These are phyloP conservation scores for Dactylis glomerata DNA, from an alignment of 176 grass and related monocot species.

Conservation along the genomic window DNA sequence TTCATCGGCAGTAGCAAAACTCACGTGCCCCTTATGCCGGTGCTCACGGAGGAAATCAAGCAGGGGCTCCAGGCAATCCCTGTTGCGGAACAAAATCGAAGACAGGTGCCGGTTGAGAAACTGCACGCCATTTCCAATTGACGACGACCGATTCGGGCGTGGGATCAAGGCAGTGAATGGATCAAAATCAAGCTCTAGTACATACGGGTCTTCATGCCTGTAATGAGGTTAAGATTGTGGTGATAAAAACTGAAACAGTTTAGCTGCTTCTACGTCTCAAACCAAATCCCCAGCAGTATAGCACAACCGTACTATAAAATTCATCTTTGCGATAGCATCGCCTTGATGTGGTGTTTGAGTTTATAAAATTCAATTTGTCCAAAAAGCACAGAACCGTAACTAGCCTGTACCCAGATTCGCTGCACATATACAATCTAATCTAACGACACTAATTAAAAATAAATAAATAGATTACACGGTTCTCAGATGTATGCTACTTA, in stretches of 20 bases:
- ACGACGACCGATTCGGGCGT: constrained; percentile 70
- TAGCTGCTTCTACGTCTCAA: not conserved
- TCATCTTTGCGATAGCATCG: too few species aligned
- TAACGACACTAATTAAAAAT: not conserved
- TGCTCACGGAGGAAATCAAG: constrained; percentile 92
- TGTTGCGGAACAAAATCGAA: constrained; percentile 94
- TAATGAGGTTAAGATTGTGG: not conserved
- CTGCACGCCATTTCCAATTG: constrained; percentile 95
- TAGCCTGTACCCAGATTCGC: not conserved
- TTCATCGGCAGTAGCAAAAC: constrained; percentile 16
- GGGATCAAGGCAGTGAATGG: constrained; percentile 89
- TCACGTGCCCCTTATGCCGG: constrained; percentile 79
- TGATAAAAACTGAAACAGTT: not conserved
- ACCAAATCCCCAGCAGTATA: not conserved
- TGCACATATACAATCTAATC: not conserved
- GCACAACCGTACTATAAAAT: not conserved
- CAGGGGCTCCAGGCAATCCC: constrained; percentile 84
- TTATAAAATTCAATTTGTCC: too few species aligned
- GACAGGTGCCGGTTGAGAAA: constrained; percentile 94
- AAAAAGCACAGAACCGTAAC: not conserved
- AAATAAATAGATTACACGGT: not conserved
- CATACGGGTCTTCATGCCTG: constrained; percentile 47
- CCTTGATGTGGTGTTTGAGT: too few species aligned
- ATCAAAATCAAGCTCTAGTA: constrained; percentile 90
- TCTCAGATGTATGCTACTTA: not conserved